Evolutionary conservation across 164 flowering plant genomes (phyloP), one percentile per base, ranked within the genome.

Genomic region (Akebia trifoliata): DNA sequence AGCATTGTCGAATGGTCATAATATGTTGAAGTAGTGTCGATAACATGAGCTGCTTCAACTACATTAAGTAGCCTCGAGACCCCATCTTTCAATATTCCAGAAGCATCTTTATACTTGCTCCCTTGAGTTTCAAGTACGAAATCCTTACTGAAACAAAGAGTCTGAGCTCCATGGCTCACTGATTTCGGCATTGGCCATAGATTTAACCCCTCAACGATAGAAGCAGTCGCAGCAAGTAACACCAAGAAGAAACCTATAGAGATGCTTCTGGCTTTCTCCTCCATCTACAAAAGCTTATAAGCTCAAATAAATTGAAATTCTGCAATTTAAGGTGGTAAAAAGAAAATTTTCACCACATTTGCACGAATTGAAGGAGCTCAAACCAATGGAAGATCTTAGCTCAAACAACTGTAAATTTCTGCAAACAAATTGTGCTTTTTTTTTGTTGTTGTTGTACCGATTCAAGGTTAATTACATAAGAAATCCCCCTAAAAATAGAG

Each of bases 141-240:
- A 32, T 78, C 83, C 36, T 68, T 70, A 21, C 74, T 63, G 43
- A 90, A 5, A 43, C 59, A 65, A 11, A 83, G 66, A n/a, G 46
- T 69, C 11, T 39, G 46, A 21, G 57, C 30, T 24, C 91, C 88
- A 66, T 72, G 59, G 58, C 54, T 76, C 22, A 74, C 77, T 0
- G 76, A 78, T 30, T 60, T 40, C 3, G 94, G 97, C 90, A 83
- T 78, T 43, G 97, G 97, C 91, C 97, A 86, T 60, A 89, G 62
- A 46, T 77, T 77, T 55, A 79, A 21, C 21, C 58, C 53, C 51
- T 69, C 68, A 29, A 38, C 61, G 35, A 51, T 58, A 46, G 18
- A 62, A 35, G 54, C 76, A 43, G 44, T 55, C 25, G 22, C 7
- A 21, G 46, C 25, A 8, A 63, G 38, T n/a, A 29, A 38, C 9